Conservation (phyloP, 805 yeast genomes). For the Dipodascus albidus region DNA sequence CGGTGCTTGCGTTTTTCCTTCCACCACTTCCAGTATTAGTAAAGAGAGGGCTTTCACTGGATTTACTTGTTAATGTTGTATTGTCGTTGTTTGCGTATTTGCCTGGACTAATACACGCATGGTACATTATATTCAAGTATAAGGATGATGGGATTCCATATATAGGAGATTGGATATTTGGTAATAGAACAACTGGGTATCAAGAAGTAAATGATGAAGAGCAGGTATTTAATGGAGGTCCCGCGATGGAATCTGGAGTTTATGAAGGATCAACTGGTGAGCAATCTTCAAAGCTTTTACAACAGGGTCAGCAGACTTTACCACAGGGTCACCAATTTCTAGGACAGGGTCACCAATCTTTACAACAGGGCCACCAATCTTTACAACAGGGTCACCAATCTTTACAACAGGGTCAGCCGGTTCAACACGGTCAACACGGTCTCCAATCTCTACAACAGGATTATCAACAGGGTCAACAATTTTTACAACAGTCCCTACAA, state of each 20-base stretch:
- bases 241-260: background rate
- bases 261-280: too few species aligned
- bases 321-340: too few species aligned
- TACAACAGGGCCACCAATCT: too few species aligned
- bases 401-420: too few species aligned
- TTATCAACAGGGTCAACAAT: too few species aligned
- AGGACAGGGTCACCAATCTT: too few species aligned
- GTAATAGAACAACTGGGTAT: background rate
- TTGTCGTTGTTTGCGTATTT: conserved; percentile 51
- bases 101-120: conserved; percentile 59
- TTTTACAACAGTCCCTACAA: too few species aligned
- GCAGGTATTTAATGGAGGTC: background rate
- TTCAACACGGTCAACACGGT: too few species aligned
- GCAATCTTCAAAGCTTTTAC: too few species aligned
- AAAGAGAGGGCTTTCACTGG: conserved; percentile 48
- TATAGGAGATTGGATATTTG: background rate
- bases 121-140: conserved; percentile 38
- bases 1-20: conserved; percentile 47
- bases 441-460: too few species aligned
- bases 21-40: conserved; percentile 69
- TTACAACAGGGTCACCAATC: too few species aligned
- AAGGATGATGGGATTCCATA: conserved; percentile 16
- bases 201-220: background rate
- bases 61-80: conserved; percentile 40
- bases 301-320: too few species aligned